Evolutionary conservation across 495 filamentous ascomycete species (phyloP), one percentile per base, ranked within the genome.

Genomic region (Penicillium tannophilum): DNA sequence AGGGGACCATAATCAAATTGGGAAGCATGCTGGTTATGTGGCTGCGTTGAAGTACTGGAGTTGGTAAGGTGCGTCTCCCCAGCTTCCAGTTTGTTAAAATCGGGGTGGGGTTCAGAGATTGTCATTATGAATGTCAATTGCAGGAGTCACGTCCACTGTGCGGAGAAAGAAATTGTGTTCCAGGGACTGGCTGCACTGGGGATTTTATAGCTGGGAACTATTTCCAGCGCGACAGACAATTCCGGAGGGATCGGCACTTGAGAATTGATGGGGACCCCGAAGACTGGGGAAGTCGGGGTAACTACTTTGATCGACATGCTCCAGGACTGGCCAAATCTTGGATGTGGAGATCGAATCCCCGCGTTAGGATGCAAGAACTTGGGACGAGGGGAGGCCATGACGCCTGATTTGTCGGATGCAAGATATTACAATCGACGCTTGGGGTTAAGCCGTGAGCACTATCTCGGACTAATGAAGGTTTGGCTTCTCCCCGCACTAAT

Each of bases 1-100:
- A 91, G 82, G 12, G 90, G 88, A 67, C 76, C 69, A 39, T 70
- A 72, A 36, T 70, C 62, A 33, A 62, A 16, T 16, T 60, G 46
- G 1, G 56, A 44, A 11, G 54, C 59, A 11, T 66, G 58, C n/a
- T 41, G 46, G 19, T 20, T 5, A 24, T 46, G 17, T 52, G 28
- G 28, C 28, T 24, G 48, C 7, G 23, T 19, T 7, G 54, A 48
- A 9, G 31, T 53, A 16, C 17, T 35, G 12, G 54, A 53, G 6
- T 41, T 53, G n/a, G 26, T 52, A 14, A 26, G 3, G 35, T 57
- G 36, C 11, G 43, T 54, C 28, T 61, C 53, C 1, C 45, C 57
- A 41, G 47, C 39, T 52, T 58, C 55, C 35, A 56, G 12, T 16
- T 50, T 56, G 23, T 12, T 23, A 5, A 39, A 17, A 24, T 52